Percentiles rank a stretch among this genome's conserved stretches.
Evolutionary conservation across 768 basidiomycete genomes (phyloP).

Genomic region (Hygrophoropsis aurantiaca): DNA sequence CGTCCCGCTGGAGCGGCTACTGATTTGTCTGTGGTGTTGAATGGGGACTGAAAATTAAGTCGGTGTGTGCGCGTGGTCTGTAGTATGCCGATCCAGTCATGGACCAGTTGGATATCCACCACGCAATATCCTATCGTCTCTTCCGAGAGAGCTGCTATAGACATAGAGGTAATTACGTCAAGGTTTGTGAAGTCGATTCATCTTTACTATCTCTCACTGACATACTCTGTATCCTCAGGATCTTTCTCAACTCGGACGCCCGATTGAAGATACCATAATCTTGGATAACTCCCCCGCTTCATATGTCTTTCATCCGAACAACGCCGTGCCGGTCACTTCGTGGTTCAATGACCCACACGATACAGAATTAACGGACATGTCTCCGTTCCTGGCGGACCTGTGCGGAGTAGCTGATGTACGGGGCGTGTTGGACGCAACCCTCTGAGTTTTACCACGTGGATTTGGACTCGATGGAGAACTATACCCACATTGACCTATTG

Average conservation of each 20-base stretch:
- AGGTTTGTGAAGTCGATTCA: conserved; percentile 49
- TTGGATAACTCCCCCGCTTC: conserved; percentile 79
- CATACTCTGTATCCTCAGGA: conserved; percentile 41
- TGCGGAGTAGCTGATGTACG: conserved; percentile 62
- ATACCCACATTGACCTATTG: too few relatives aligned
- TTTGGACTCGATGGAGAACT: too few relatives aligned
- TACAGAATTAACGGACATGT: conserved; percentile 68
- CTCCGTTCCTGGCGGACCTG: conserved; percentile 68
- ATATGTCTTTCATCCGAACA: conserved; percentile 81
- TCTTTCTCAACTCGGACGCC: conserved; percentile 71
- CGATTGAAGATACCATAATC: conserved; percentile 68
- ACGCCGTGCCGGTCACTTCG: conserved; percentile 73
- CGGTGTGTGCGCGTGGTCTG: background rate
- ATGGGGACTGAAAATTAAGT: too few relatives aligned
- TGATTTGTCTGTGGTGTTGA: too few relatives aligned
- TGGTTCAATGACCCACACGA: conserved; percentile 83
- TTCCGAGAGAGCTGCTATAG: conserved; percentile 97
- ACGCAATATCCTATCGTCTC: conserved; percentile 83
- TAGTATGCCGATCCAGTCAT: conserved; percentile 96
- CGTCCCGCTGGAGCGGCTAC: conserved; percentile 15
- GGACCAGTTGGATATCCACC: conserved; percentile 86
- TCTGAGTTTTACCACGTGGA: conserved; percentile 8
- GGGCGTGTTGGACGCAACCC: conserved; percentile 51
- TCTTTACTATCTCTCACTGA: background rate
- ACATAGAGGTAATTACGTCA: conserved; percentile 94